Conservation (phyloP, 169 alveolate genomes). For the Amoebophrya sp. region DNA sequence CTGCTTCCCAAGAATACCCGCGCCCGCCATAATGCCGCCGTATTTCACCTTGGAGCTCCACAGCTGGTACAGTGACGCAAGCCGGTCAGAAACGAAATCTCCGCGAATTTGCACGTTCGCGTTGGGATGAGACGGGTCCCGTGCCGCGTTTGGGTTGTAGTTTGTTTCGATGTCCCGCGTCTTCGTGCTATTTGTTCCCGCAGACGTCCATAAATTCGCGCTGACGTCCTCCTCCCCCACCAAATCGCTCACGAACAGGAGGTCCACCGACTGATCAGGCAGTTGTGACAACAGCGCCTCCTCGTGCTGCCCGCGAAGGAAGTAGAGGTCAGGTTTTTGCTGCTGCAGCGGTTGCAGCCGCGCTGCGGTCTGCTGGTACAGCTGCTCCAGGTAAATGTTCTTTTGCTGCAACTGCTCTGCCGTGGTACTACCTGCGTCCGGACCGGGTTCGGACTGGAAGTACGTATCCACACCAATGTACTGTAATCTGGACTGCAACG, state of each 20-base stretch:
- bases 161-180: too few species aligned
- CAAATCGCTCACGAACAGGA: neutral
- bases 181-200: neutral
- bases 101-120: neutral
- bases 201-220: neutral
- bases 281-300: neutral
- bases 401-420: neutral
- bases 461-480: neutral
- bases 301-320: neutral
- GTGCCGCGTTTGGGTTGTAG: neutral
- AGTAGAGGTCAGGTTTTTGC: neutral
- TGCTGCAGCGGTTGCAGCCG: neutral
- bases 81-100: neutral
- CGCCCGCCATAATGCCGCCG: constrained; percentile 7
- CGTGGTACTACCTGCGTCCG: neutral
- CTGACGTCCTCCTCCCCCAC: neutral
- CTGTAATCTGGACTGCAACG: too few species aligned
- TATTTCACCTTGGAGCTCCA: neutral
- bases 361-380: neutral
- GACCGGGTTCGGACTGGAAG: neutral
- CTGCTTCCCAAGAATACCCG: neutral
- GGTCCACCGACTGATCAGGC: neutral
- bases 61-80: neutral
- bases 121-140: neutral
- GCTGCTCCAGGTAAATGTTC: neutral